Base-by-base conservation (phyloP, 2,329 filamentous ascomycete species). In the Xylariaceae sp. region DNA sequence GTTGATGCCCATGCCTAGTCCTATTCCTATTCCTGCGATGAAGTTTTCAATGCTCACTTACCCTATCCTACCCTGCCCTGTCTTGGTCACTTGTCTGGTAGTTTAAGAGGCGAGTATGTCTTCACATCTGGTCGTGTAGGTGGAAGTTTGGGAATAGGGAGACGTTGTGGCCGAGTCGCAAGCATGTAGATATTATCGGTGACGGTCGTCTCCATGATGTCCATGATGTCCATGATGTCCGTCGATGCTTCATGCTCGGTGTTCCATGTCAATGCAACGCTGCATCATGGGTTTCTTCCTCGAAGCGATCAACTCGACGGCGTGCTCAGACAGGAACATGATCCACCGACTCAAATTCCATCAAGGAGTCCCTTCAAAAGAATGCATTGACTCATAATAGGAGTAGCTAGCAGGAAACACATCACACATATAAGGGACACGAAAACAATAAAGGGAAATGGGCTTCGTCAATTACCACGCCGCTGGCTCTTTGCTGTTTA, bases 381-480 rank as follows among this genome's bases (percentile, higher is more conserved):
- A 29, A 51, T 26, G 42, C 11, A 1, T 46, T 7, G 42, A 2
- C 3, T 37, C 30, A 29, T 1, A 32, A 40, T 27, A 19, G 5
- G 29, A 48, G 27, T 42, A 35, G 32, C 4, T 35, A n/a, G 4
- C 19, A 19, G 43, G 31, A 34, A 11, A 45, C 26, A 27, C 4
- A 47, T 53, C 40, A 46, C 53, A 31, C n/a, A 39, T 6, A 2
- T 29, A 32, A 48, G 27, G 39, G 19, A 34, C 53, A 39, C 19
- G 46, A 19, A 3, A 31, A 46, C 4, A 34, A 41, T 19, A 45
- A 45, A 45, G 19, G 19, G 29, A 45, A 31, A 31, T 3, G 29
- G 43, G 32, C 29, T 51, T 43, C 9, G 34, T 56, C 27, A n/a
- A 51, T 39, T 51, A 53, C 40, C 40, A 27, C 37, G 26, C 50